Evolutionary conservation across 805 yeast genomes (phyloP).

Genomic region (Blastobotrys attinorum): DNA sequence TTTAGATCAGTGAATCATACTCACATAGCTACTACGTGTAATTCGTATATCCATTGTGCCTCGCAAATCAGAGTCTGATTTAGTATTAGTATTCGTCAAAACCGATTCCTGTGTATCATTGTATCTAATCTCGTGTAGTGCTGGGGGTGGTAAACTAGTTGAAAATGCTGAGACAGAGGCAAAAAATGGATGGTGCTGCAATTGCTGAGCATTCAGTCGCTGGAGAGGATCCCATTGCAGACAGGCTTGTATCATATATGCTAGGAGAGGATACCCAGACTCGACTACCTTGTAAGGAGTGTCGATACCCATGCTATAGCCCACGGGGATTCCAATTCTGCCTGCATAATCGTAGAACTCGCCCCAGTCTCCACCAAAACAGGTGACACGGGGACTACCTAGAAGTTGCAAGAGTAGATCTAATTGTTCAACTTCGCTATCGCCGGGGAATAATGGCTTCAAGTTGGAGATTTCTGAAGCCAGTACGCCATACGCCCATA

Average conservation of each 20-base stretch:
- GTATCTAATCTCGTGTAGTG: neutral
- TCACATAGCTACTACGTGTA: too few relatives aligned
- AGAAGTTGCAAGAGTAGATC: constrained; percentile 56
- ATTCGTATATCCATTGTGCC: too few relatives aligned
- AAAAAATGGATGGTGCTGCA: constrained; percentile 7
- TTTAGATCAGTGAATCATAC: too few relatives aligned
- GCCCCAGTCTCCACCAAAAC: constrained; percentile 14
- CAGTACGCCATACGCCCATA: constrained; percentile 90
- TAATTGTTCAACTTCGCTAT: constrained; percentile 70
- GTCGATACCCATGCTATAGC: constrained; percentile 29
- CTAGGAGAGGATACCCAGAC: constrained; percentile 2
- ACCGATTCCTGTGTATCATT: too few relatives aligned
- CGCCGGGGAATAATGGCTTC: constrained; percentile 78
- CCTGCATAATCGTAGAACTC: constrained; percentile 8
- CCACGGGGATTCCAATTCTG: constrained; percentile 13
- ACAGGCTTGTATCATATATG: constrained; percentile 30
- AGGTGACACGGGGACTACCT: constrained; percentile 56
- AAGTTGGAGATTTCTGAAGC: constrained; percentile 79
- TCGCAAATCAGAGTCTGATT: too few relatives aligned
- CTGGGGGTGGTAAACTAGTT: neutral
- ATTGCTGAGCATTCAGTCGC: constrained; percentile 16
- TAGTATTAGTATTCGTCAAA: too few relatives aligned
- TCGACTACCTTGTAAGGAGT: constrained; percentile 1
- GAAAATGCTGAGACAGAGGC: neutral
- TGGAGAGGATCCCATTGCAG: constrained; percentile 70